A percentile compares a stretch with the other conserved stretches of the same genome.
phyloP scores from a whole-genome alignment of 192 early-diverging fungal genomes.

The Coemansia sp. region DNA sequence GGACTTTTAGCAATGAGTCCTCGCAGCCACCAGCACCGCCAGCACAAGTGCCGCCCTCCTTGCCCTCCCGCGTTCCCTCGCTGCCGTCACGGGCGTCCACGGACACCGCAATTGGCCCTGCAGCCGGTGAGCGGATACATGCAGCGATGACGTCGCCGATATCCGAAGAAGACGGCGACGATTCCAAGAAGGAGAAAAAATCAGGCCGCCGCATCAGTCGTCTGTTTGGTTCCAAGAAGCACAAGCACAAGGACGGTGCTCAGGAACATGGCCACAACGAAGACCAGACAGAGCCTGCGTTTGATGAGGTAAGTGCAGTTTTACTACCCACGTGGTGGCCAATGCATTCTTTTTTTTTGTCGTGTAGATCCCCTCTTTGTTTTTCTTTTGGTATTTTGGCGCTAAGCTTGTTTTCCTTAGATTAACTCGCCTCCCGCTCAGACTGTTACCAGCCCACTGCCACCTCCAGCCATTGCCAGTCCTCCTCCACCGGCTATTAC shows the following conservation, averaged over 20 bases:
- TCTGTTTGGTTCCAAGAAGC: slow-evolving; percentile 45
- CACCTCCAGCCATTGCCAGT: slow-evolving; percentile 27
- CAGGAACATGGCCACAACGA: not conserved
- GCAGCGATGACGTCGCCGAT: slow-evolving; percentile 6
- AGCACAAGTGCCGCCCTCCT: slow-evolving; percentile 11
- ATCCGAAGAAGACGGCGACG: slow-evolving; percentile 23
- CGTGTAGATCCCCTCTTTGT: slow-evolving; percentile 1
- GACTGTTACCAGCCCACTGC: not conserved
- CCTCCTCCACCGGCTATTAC: slow-evolving; percentile 19
- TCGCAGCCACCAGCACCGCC: slow-evolving; percentile 4
- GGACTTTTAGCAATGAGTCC: not conserved
- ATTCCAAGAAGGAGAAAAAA: slow-evolving; percentile 45
- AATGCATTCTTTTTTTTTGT: not conserved
- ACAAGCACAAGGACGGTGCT: slow-evolving; percentile 29
- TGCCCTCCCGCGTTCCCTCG: slow-evolving; percentile 31
- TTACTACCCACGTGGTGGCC: slow-evolving; percentile 7
- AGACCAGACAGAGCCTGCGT: not conserved
- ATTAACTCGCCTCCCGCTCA: too few relatives aligned
- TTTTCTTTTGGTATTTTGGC: not conserved
- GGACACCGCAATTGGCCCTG: not conserved
- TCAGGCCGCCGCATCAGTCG: slow-evolving; percentile 46
- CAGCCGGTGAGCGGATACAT: slow-evolving; percentile 4
- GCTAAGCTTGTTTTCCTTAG: too few relatives aligned
- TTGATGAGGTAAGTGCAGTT: slow-evolving; percentile 20
- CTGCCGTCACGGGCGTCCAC: slow-evolving; percentile 28